Evolutionary conservation across 345 rosid species (phyloP).

Genomic region (Arabis alpina): DNA sequence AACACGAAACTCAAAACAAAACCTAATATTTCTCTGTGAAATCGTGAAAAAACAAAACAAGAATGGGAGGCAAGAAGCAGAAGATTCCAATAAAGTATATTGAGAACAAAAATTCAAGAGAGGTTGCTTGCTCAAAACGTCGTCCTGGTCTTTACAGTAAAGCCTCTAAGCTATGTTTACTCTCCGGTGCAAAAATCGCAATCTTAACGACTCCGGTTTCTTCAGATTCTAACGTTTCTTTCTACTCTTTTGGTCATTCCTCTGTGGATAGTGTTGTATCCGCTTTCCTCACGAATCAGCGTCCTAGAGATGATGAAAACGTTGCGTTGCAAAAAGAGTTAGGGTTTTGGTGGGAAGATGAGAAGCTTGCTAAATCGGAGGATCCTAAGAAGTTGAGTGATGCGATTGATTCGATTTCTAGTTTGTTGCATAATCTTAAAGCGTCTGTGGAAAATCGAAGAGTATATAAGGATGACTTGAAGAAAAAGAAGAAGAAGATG

Average conservation of each 20-base stretch:
- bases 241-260: slow-evolving; percentile 37
- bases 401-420: slow-evolving; percentile 2
- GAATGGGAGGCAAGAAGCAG: slow-evolving; percentile 30
- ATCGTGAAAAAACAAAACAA: not conserved
- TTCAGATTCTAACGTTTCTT: slow-evolving; percentile 9
- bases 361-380: slow-evolving; percentile 1
- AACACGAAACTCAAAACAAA: not conserved
- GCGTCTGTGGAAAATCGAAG: not conserved
- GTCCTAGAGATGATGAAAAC: not conserved
- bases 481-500: slow-evolving; percentile 21
- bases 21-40: slow-evolving; percentile 4
- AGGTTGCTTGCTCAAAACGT: slow-evolving; percentile 30
- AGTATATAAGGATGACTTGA: not conserved
- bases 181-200: slow-evolving; percentile 21
- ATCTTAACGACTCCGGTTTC: slow-evolving; percentile 21
- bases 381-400: not conserved
- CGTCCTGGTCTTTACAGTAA: slow-evolving; percentile 34
- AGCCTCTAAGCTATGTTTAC: slow-evolving; percentile 29
- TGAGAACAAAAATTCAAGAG: not conserved
- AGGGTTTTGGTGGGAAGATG: slow-evolving; percentile 32
- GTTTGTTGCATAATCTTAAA: not conserved
- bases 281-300: slow-evolving; percentile 22
- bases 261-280: slow-evolving; percentile 30
- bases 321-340: not conserved
- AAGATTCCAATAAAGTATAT: slow-evolving; percentile 12